Evolutionary conservation across 495 filamentous ascomycete species (phyloP).

Genomic region (Aspergillus affinis): DNA sequence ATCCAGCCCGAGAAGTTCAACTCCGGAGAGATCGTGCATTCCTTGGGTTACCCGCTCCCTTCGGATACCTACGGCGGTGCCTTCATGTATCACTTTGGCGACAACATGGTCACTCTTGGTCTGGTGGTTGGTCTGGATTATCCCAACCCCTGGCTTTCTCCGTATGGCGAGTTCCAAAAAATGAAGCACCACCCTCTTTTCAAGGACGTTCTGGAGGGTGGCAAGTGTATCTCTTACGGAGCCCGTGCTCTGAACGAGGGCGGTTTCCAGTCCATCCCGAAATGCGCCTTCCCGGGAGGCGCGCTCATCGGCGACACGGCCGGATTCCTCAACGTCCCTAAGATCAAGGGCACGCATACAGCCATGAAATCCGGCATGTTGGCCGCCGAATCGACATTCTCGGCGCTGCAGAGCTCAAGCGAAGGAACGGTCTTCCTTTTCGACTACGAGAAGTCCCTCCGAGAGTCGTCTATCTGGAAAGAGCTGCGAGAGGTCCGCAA

Average conservation of each 20-base stretch:
- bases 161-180: conserved; percentile 97
- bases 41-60: conserved; percentile 90
- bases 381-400: conserved; percentile 84
- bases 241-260: conserved; percentile 93
- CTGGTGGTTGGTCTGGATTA: conserved; percentile 96
- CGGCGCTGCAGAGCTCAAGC: conserved; percentile 61
- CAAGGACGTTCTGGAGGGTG: conserved; percentile 76
- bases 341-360: conserved; percentile 98
- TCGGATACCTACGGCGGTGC: conserved; percentile 91
- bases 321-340: conserved; percentile 96
- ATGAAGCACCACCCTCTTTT: conserved; percentile 97
- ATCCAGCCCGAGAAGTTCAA: conserved; percentile 89
- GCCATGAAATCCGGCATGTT: conserved; percentile 98
- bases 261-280: conserved; percentile 96
- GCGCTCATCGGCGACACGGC: conserved; percentile 95
- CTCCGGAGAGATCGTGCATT: conserved; percentile 82
- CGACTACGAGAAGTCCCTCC: conserved; percentile 90
- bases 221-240: conserved; percentile 97
- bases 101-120: conserved; percentile 93
- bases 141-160: conserved; percentile 92
- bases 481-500: conserved; percentile 95
- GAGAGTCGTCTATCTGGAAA: conserved; percentile 84
- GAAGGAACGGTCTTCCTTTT: conserved; percentile 82
- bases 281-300: conserved; percentile 92
- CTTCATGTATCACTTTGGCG: conserved; percentile 99